Base-by-base conservation (phyloP, 345 rosid species). In the Rhodamnia rubescens region DNA sequence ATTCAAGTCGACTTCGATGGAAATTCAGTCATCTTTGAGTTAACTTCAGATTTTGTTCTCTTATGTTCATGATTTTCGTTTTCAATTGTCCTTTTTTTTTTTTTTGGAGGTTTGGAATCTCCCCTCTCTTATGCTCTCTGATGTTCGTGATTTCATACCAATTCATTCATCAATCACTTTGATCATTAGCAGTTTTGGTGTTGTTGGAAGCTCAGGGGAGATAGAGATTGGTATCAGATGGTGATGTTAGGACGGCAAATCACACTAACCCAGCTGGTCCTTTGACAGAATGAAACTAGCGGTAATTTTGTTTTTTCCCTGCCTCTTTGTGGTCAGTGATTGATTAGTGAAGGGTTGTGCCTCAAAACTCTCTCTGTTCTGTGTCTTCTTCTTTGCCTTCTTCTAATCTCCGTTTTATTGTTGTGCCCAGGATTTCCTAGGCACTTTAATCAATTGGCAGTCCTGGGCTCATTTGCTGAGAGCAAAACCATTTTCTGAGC, bases 381-480 rank as follows among this genome's bases (percentile, higher is more conserved):
- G 53, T 84, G 74, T 82, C 83, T 56, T 49, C 59, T 75, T 55
- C 50, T 55, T 81, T 32, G 32, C 15, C 24, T 81, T 59, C 4
- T 81, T 61, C 27, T 42, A 12, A 40, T 74, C 22, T 54, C 26
- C 20, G 20, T 54, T 64, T 53, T 53, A 29, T 9, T 75, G 53
- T 2, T 14, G 55, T 44, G 26, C 83, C 53, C 74, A 86, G 88
- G 52, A 74, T 57, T 75, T 83, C 24, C 84, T 11, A 26, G 85
- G 85, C 27, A 86, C 83, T 56, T 74, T 55, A 24, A 86, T 83
- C 85, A 83, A 74, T 83, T 86, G 88, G 88, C 88, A 86, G 75
- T 49, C 88, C n/a, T 86, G 85, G 85, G 88, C 88, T 40, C 88
- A 86, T 84, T 36, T 86, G 85, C 83, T 83, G 88, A 83, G 88